Evolutionary conservation across 1,139 yeast species (phyloP).

Genomic region (Saccharomyces uvarum): DNA sequence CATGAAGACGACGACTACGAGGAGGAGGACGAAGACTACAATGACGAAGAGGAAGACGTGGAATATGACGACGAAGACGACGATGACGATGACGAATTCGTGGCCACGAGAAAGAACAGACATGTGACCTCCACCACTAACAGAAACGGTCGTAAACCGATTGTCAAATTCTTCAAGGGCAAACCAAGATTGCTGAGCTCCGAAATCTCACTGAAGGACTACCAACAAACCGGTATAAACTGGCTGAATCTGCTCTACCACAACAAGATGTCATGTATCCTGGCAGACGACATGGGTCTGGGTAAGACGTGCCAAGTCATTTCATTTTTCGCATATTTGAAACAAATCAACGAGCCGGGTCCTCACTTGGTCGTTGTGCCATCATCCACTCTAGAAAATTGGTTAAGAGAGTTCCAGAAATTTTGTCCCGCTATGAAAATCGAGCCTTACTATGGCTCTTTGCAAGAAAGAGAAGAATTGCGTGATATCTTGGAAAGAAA

Average conservation of each 20-base stretch:
- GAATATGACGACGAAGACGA: constrained; percentile 30
- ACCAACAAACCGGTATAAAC: constrained; percentile 91
- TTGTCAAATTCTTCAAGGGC: constrained; percentile 51
- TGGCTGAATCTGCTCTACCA: constrained; percentile 81
- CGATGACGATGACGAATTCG: constrained; percentile 29
- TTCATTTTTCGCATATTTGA: constrained; percentile 80
- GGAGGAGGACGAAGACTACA: constrained; percentile 19
- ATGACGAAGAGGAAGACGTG: constrained; percentile 31
- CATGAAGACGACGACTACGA: constrained; percentile 14
- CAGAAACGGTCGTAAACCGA: constrained; percentile 13
- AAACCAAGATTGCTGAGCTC: constrained; percentile 62
- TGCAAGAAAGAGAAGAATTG: constrained; percentile 74
- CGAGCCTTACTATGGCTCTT: constrained; percentile 90
- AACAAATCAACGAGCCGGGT: constrained; percentile 52
- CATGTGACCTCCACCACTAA: constrained; percentile 8
- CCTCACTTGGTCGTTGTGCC: constrained; percentile 90
- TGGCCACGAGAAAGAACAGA: constrained; percentile 8
- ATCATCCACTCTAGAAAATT: constrained; percentile 90
- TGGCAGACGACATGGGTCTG: constrained; percentile 97
- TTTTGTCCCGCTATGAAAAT: constrained; percentile 77
- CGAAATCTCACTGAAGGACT: constrained; percentile 66
- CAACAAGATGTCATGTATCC: constrained; percentile 75
- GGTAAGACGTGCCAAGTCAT: constrained; percentile 96
- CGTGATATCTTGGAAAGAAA: constrained; percentile 54
- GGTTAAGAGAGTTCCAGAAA: constrained; percentile 89